phyloP scores from a whole-genome alignment of 306 rosid species.

The Pyrus pyrifolia region DNA sequence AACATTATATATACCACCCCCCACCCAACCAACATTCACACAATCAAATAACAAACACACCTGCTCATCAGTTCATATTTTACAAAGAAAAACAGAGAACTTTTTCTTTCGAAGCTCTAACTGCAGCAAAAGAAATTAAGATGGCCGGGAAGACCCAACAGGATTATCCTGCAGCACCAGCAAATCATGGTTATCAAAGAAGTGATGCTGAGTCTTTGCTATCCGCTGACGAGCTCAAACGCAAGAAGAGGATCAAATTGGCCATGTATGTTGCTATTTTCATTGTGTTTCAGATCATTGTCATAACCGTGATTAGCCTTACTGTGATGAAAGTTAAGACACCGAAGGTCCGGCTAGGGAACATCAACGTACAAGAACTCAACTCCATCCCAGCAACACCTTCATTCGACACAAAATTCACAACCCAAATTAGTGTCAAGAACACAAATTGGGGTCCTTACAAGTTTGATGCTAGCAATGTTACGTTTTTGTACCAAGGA shows the following conservation, averaged over 20 bases:
- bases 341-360: too few relatives aligned
- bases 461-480: not conserved
- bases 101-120: not conserved
- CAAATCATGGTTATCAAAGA: not conserved
- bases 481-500: not conserved
- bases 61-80: too few relatives aligned
- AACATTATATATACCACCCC: too few relatives aligned
- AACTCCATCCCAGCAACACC: too few relatives aligned
- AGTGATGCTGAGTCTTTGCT: not conserved
- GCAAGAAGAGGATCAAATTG: not conserved
- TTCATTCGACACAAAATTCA: not conserved
- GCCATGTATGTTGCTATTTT: not conserved
- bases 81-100: not conserved
- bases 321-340: too few relatives aligned
- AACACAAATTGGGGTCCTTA: slow-evolving; percentile 13
- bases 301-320: not conserved
- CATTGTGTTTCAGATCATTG: not conserved
- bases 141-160: slow-evolving; percentile 11
- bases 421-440: slow-evolving; percentile 1
- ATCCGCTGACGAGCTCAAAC: slow-evolving; percentile 1
- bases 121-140: too few relatives aligned
- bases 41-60: too few relatives aligned
- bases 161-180: not conserved
- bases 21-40: too few relatives aligned
- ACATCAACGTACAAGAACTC: too few relatives aligned